Conservation (phyloP, 2,329 filamentous ascomycete species). For the Fusarium sp. region DNA sequence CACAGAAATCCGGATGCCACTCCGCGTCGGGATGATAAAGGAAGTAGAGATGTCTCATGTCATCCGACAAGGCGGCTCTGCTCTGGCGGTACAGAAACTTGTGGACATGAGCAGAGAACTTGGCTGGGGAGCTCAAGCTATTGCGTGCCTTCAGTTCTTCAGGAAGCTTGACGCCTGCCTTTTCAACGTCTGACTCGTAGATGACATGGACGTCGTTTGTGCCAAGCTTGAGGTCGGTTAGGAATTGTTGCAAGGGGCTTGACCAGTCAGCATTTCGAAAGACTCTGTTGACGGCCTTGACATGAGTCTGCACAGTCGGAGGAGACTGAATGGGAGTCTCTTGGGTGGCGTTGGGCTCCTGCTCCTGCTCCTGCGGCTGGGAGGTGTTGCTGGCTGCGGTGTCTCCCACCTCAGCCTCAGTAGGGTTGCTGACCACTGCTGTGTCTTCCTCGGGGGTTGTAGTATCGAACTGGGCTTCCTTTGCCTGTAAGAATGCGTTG, state of each 20-base stretch:
- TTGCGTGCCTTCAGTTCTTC: conserved; percentile 27
- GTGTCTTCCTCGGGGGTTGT: conserved; percentile 12
- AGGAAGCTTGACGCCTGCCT: conserved; percentile 26
- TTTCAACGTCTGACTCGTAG: conserved; percentile 29
- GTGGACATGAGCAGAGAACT: conserved; percentile 27
- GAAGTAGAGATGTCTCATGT: conserved; percentile 22
- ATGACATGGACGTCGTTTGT: conserved; percentile 21
- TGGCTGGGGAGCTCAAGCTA: conserved; percentile 23
- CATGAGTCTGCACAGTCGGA: conserved; percentile 24
- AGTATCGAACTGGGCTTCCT: conserved; percentile 22
- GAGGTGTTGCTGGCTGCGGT: conserved; percentile 5
- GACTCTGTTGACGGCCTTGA: conserved; percentile 25
- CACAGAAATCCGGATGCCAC: conserved; percentile 32
- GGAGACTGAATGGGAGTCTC: conserved; percentile 6
- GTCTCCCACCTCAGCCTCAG: conserved; percentile 14
- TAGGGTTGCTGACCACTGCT: background rate
- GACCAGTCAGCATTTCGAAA: conserved; percentile 33
- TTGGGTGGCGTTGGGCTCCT: background rate
- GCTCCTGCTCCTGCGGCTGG: conserved; percentile 10
- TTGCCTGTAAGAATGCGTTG: conserved; percentile 20
- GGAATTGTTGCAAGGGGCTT: conserved; percentile 26
- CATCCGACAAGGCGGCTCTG: conserved; percentile 24
- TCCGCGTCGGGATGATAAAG: conserved; percentile 32
- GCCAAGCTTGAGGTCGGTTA: conserved; percentile 28
- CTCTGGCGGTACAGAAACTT: conserved; percentile 27